These are phyloP conservation scores for Inosperma sp. DNA, from an alignment of 768 basidiomycete genomes.

Conservation along the genomic window DNA sequence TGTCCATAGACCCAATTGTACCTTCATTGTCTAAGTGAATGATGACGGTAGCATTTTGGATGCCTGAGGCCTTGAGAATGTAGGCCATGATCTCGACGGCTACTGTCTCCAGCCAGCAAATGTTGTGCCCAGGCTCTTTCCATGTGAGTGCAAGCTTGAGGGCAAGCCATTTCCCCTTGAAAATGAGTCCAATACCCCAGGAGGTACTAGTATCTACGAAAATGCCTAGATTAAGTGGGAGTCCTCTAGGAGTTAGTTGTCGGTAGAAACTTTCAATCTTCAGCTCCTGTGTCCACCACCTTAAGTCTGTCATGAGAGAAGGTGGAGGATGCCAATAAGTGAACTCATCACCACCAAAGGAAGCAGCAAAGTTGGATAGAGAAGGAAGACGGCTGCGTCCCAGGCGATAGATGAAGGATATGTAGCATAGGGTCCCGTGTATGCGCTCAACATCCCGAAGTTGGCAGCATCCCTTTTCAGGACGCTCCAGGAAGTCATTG, in stretches of 20 bases:
- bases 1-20: constrained; percentile 29
- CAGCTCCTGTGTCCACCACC: constrained; percentile 27
- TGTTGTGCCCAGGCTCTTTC: constrained; percentile 19
- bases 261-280: background rate
- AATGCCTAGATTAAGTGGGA: constrained; percentile 19
- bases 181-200: constrained; percentile 21
- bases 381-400: constrained; percentile 21
- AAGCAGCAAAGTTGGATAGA: constrained; percentile 23
- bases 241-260: constrained; percentile 11
- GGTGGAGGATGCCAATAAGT: constrained; percentile 12
- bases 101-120: constrained; percentile 25
- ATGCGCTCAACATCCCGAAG: constrained; percentile 23
- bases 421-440: constrained; percentile 31
- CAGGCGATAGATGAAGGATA: constrained; percentile 25
- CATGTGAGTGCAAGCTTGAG: constrained; percentile 10
- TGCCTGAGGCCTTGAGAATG: constrained; percentile 12
- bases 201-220: constrained; percentile 27
- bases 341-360: constrained; percentile 17
- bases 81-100: constrained; percentile 21
- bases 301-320: constrained; percentile 20
- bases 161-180: constrained; percentile 9
- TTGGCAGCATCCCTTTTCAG: constrained; percentile 8
- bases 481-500: constrained; percentile 13
- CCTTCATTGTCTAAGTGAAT: constrained; percentile 24
- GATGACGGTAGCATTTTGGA: background rate